A percentile compares a stretch with the other conserved stretches of the same genome.
Conservation (phyloP, 2,329 filamentous ascomycete genomes). For the Sporothrix brunneoviolacea region DNA sequence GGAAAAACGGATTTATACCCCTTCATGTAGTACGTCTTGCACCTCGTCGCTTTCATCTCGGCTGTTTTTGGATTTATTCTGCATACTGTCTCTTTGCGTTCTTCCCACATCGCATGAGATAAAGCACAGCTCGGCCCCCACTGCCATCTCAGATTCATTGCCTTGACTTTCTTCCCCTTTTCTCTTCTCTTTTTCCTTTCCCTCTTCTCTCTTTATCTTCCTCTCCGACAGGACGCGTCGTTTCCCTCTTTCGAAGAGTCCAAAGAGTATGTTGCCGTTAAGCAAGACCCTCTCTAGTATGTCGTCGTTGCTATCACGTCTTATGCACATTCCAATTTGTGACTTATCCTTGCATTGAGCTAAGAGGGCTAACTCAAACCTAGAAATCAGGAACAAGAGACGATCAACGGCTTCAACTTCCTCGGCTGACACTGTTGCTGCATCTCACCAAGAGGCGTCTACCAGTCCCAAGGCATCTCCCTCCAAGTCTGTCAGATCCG, state of each 20-base stretch:
- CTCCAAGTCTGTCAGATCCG: slow-evolving; percentile 2
- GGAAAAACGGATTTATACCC: too few species aligned
- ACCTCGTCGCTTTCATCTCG: too few species aligned
- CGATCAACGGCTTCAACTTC: slow-evolving; percentile 36
- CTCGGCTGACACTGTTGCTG: not conserved
- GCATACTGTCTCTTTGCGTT: too few species aligned
- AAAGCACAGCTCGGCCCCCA: too few species aligned
- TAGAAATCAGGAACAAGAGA: slow-evolving; percentile 13
- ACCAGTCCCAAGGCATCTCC: not conserved
- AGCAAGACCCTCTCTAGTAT: slow-evolving; percentile 15
- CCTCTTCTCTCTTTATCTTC: not conserved
- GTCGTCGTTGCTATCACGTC: not conserved
- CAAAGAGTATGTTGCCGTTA: slow-evolving; percentile 11
- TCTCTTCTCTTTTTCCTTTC: not conserved
- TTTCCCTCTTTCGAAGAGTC: not conserved
- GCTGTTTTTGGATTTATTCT: too few species aligned
- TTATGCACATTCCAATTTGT: too few species aligned
- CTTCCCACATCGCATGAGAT: too few species aligned
- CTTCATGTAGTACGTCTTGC: too few species aligned
- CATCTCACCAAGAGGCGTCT: not conserved
- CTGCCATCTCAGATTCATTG: too few species aligned
- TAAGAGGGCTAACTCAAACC: not conserved
- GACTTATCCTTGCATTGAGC: too few species aligned
- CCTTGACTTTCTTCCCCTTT: not conserved
- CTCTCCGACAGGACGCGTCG: not conserved